Evolutionary conservation across 257 asterid genomes (phyloP), one percentile per base, ranked within the genome.

Genomic region (Nicotiana knightiana): DNA sequence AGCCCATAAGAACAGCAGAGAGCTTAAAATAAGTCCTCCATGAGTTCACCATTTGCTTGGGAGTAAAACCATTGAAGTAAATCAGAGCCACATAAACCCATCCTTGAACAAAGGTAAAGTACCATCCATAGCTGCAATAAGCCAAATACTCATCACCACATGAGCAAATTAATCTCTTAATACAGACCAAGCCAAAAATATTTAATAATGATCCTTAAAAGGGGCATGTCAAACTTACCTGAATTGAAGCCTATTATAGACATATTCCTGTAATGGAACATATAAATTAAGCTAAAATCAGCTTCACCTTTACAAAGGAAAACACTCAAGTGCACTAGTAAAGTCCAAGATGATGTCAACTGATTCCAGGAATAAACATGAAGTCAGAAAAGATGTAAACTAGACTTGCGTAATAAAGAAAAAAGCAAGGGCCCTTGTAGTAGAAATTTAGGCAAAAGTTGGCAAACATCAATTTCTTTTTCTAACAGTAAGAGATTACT

Each of bases 31-130:
- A 95, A 83, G 93, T 92, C 85, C 88, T 93, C 99, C 98, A 95
- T 0, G 98, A 96, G 84, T 95, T 95, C 87, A 95, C 97, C 98
- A 93, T 95, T 88, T 92, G 97, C 87, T 91, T 92, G 10, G 94
- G 43, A 81, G 97, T 90, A 88, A 95, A 95, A 65, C 99, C 98
- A 84, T 93, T 97, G 77, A 73, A 59, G 79, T 92, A 92, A 28
- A 95, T 93, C 61, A 95, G 88, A 15, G 86, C 30, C 7, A 95
- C 81, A 83, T 95, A 95, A 46, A 95, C 99, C 98, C 97, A 91
- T 85, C 97, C 98, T 88, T 95, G 99, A 67, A 95, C 94, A 82
- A 95, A 95, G 4, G 98, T 95, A 85, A 95, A 93, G 88, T 95
- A 93, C 99, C 99, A 95, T 1, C 98, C 99, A 32, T 93, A 95